phyloP scores from a whole-genome alignment of 2,329 filamentous ascomycete species.

The Penicillium glabrum region DNA sequence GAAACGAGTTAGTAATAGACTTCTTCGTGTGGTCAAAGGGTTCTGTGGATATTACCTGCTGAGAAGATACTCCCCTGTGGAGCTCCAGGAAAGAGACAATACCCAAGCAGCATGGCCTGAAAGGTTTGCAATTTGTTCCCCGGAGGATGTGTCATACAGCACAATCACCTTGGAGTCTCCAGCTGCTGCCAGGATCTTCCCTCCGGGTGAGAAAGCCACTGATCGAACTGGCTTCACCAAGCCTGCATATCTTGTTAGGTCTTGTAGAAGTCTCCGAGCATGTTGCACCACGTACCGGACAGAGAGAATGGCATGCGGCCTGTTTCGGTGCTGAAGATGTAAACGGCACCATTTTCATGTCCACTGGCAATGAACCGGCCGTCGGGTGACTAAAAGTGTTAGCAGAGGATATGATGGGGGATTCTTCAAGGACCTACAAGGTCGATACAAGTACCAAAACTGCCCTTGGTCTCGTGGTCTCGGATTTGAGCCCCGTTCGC shows the following conservation, averaged over 20 bases:
- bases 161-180: conserved; percentile 88
- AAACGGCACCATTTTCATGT: conserved; percentile 87
- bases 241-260: conserved; percentile 51
- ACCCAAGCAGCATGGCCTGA: conserved; percentile 83
- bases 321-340: conserved; percentile 92
- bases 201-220: conserved; percentile 83
- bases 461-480: conserved; percentile 88
- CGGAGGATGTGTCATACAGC: conserved; percentile 87
- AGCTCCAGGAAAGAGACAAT: conserved; percentile 87
- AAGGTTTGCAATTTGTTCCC: conserved; percentile 87
- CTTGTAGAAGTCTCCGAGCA: not conserved
- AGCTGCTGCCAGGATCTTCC: conserved; percentile 80
- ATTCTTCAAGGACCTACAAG: conserved; percentile 50
- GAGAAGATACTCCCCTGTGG: conserved; percentile 86
- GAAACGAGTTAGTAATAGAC: conserved; percentile 11
- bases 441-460: conserved; percentile 87
- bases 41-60: conserved; percentile 59
- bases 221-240: conserved; percentile 83
- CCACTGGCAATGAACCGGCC: conserved; percentile 86
- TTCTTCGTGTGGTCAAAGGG: not conserved
- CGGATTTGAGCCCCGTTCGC: conserved; percentile 63
- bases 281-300: conserved; percentile 57
- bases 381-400: conserved; percentile 58
- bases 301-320: conserved; percentile 83
- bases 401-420: not conserved